Evolutionary conservation across 352 stramenopile species (phyloP).

Genomic region (Pythium aquatile): DNA sequence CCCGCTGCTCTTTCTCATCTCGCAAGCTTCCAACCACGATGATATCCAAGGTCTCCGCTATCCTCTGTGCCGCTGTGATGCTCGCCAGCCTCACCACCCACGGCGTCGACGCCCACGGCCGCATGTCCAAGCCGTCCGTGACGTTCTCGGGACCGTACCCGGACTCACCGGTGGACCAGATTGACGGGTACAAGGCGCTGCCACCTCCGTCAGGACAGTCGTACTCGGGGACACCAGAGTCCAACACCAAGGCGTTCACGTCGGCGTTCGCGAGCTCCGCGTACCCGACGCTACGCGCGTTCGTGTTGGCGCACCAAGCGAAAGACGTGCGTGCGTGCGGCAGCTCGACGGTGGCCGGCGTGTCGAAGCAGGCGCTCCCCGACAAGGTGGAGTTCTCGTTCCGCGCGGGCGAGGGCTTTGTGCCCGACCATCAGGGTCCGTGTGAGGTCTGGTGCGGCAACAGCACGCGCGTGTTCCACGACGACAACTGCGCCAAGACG

Average conservation of each 20-base stretch:
- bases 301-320: slow-evolving; percentile 11
- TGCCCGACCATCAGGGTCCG: slow-evolving; percentile 32
- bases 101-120: slow-evolving; percentile 13
- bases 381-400: slow-evolving; percentile 16
- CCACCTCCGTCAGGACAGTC: slow-evolving; percentile 9
- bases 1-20: no score
- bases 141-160: slow-evolving; percentile 13
- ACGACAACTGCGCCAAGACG: slow-evolving; percentile 35
- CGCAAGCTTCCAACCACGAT: background rate
- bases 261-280: slow-evolving; percentile 14
- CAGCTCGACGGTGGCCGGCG: slow-evolving; percentile 5
- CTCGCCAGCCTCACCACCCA: background rate
- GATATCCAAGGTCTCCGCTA: background rate
- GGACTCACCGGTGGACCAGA: slow-evolving; percentile 14
- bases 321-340: slow-evolving; percentile 10
- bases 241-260: slow-evolving; percentile 23
- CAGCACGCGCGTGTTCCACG: slow-evolving; percentile 37
- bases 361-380: slow-evolving; percentile 6
- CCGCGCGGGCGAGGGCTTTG: slow-evolving; percentile 13
- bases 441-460: slow-evolving; percentile 49
- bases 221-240: slow-evolving; percentile 16
- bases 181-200: slow-evolving; percentile 19
- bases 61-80: background rate
- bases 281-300: slow-evolving; percentile 17
- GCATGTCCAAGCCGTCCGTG: slow-evolving; percentile 12